Evolutionary conservation across 2,329 filamentous ascomycete species (phyloP).

Genomic region (Ophiocordyceps unilateralis): DNA sequence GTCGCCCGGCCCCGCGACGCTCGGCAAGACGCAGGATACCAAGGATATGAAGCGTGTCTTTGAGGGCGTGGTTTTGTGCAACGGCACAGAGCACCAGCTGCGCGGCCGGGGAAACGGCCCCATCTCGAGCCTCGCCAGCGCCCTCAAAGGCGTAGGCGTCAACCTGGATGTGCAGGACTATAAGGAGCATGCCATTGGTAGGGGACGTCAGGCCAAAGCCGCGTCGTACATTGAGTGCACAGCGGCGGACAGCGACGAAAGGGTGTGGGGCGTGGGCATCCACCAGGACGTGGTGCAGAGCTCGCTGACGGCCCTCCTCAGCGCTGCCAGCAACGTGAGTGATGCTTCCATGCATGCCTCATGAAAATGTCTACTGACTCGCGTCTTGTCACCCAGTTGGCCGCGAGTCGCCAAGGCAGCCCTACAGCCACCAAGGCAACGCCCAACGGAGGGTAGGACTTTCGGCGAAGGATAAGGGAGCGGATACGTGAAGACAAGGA

Average conservation of each 20-base stretch:
- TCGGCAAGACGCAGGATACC: constrained; percentile 59
- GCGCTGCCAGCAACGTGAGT: constrained; percentile 72
- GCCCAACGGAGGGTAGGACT: not conserved
- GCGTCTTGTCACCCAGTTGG: constrained; percentile 25
- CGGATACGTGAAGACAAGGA: no score
- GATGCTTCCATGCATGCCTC: not conserved
- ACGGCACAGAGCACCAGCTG: constrained; percentile 63
- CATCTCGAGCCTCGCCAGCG: constrained; percentile 74
- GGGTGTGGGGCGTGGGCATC: constrained; percentile 64
- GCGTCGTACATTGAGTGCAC: constrained; percentile 89
- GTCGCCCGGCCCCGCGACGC: constrained; percentile 50
- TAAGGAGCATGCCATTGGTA: constrained; percentile 86
- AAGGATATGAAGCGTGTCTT: constrained; percentile 69
- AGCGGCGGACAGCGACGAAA: constrained; percentile 45
- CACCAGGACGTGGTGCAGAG: constrained; percentile 53
- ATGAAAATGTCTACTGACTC: constrained; percentile 1
- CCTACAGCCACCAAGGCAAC: constrained; percentile 19
- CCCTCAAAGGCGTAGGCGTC: constrained; percentile 61
- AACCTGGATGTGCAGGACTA: constrained; percentile 86
- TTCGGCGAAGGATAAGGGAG: no score
- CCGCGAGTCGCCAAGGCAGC: constrained; percentile 51
- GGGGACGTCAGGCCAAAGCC: constrained; percentile 71
- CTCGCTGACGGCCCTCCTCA: constrained; percentile 69
- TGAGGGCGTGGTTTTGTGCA: constrained; percentile 67
- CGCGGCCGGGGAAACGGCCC: constrained; percentile 75